Conservation (phyloP, 2,329 filamentous ascomycete genomes). For the Periconia macrospinosa region DNA sequence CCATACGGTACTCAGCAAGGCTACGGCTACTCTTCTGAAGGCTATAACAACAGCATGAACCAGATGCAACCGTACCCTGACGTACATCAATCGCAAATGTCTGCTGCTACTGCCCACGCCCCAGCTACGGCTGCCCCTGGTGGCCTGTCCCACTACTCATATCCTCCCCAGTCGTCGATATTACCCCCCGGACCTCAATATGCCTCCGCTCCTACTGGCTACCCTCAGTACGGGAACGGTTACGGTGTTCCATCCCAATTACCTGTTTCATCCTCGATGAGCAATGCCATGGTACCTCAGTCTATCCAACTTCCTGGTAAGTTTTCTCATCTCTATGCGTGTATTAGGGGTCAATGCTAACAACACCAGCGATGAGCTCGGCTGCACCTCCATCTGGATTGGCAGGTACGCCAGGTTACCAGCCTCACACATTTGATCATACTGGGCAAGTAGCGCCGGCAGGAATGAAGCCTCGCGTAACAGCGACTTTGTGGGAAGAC, state of each 20-base stretch:
- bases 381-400: constrained; percentile 30
- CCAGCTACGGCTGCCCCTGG: constrained; percentile 77
- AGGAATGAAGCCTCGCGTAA: constrained; percentile 94
- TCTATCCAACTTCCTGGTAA: constrained; percentile 66
- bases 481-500: constrained; percentile 96
- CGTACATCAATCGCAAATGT: constrained; percentile 75
- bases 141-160: constrained; percentile 74
- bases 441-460: constrained; percentile 92
- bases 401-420: constrained; percentile 35
- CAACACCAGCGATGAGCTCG: constrained; percentile 35
- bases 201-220: constrained; percentile 57
- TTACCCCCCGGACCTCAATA: constrained; percentile 75
- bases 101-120: constrained; percentile 72
- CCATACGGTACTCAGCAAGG: constrained; percentile 43
- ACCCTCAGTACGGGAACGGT: constrained; percentile 73
- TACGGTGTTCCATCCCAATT: constrained; percentile 77
- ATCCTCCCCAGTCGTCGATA: constrained; percentile 68
- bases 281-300: constrained; percentile 65
- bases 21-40: constrained; percentile 40
- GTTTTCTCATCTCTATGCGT: constrained; percentile 15
- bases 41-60: constrained; percentile 71
- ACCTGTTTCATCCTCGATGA: constrained; percentile 71
- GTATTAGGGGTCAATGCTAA: constrained; percentile 1
- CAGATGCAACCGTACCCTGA: constrained; percentile 82
- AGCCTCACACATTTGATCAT: constrained; percentile 68